Base-by-base conservation (phyloP, 108 stramenopile species). In the Phaeodactylum tricornutum region DNA sequence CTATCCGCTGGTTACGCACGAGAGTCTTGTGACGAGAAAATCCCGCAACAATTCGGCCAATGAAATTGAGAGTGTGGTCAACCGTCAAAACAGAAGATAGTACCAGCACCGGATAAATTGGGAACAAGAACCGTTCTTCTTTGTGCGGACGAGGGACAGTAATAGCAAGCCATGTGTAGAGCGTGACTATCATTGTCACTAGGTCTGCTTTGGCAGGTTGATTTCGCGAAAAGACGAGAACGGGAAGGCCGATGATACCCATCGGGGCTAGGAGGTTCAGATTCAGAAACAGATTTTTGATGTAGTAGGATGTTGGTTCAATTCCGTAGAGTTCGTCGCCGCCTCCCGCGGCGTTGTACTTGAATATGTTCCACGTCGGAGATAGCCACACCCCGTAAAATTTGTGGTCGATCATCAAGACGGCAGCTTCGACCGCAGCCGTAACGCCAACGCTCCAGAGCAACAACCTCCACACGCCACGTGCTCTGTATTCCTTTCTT, bases 241-340 rank as follows among this genome's bases (percentile, higher is more conserved):
- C 14, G 3, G 53, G 36, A 14, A 61, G 36, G 30, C 25, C 51
- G 9, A 52, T 16, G 20, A 84, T 28, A 0, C 70, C 80, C 14
- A 91, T 49, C 2, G 80, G 23, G 7, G 67, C 69, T 19, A 74
- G 72, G 31, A 85, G 36, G 66, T 84, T 87, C 40, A 87, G 70
- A 75, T 96, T 99, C 29, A 99, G 55, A n/a, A 81, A 26, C 8
- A 96, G 59, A 55, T 99, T 99, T 67, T 84, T 89, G 43, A 92
- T 22, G 66, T 99, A 99, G 45, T 84, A 98, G 17, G 71, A 70
- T n/a, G 58, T 41, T 11, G 95, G 92, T 62, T 98, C 96, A 3
- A 94, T 66, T 22, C 98, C 98, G 57, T 99, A 99, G 21, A 99
- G 67, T 42, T 94, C 94, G 62, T 93, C 88, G 15, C 89, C 87